Conservation (phyloP, 179 eudicot genomes). For the Spinacia oleracea region DNA sequence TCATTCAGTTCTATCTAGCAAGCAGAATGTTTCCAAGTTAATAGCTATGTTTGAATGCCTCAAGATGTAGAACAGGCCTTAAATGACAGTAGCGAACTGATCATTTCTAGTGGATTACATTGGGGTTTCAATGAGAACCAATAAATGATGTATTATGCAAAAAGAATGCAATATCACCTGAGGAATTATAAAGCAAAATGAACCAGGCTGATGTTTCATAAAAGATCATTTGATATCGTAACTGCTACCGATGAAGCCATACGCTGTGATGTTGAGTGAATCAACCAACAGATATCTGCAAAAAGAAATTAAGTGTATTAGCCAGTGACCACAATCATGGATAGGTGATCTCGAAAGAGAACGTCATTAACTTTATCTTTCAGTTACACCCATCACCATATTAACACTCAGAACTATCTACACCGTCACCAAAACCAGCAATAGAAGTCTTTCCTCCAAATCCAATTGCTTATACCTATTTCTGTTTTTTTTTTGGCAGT, state of each 20-base stretch:
- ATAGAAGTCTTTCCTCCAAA: conserved; percentile 3
- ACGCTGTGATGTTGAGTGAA: conserved; percentile 57
- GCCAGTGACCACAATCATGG: not conserved
- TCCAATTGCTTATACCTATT: not conserved
- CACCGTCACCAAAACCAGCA: not conserved
- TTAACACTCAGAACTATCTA: not conserved
- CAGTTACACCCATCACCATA: not conserved
- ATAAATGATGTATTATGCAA: conserved; percentile 9
- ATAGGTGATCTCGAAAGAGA: not conserved
- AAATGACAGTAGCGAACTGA: conserved; percentile 10
- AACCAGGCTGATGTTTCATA: conserved; percentile 53
- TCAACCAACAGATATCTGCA: conserved; percentile 72
- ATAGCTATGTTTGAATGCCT: conserved; percentile 13
- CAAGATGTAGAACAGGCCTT: conserved; percentile 17
- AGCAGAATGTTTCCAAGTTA: conserved; percentile 26
- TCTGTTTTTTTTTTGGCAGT: not conserved
- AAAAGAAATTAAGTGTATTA: conserved; percentile 27
- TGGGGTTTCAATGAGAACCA: not conserved
- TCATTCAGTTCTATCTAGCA: conserved; percentile 87
- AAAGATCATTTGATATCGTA: conserved; percentile 49
- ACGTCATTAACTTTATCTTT: not conserved
- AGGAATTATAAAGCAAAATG: conserved; percentile 74
- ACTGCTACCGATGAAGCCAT: conserved; percentile 66
- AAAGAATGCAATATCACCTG: conserved; percentile 56
- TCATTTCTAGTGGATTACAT: not conserved